Base-by-base conservation (phyloP, 164 flowering plant species). In the Brasenia schreberi region DNA sequence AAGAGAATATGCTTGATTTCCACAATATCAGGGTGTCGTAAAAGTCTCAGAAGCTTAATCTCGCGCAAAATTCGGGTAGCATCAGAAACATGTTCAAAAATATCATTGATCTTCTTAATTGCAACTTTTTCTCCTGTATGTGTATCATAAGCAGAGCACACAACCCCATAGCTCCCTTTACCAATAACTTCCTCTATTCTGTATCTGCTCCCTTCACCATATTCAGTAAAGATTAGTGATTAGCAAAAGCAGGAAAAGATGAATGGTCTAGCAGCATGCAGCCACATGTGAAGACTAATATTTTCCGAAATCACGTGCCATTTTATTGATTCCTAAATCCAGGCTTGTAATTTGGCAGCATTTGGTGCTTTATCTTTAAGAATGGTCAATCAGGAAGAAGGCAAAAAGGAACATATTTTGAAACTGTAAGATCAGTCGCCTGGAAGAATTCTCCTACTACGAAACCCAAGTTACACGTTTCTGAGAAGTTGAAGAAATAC, bases 91-190 rank as follows among this genome's bases (percentile, higher is more conserved):
- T 93, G 98, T 69, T 93, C 98, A 72, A 93, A 93, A 19, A 93
- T 90, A 72, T 93, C 98, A 82, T 93, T 93, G 52, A 93, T 93
- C 82, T 93, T 93, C 73, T 93, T 93, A 61, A 93, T 93, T 3
- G 98, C 97, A 56, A 93, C 98, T 72, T 93, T 93, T 64, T 93
- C 98, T 71, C 96, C 96, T 33, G 80, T 73, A 77, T 87, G 96
- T 18, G 94, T 83, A 66, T 93, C 97, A 67, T 77, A 85, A 9
- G 97, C 96, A 66, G 96, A 90, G 79, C 94, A 87, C 11, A 45
- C 98, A 70, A 93, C 91, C 45, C 97, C 98, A 75, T 93, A 93
- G 79, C 98, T 93, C 70, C 98, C 98, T 86, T 90, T 93, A 49
- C 98, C 98, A 68, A 90, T 87, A 12, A 93, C 97, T 80, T 93